Percentiles rank a stretch among this genome's conserved stretches.
Evolutionary conservation across 345 rosid genomes (phyloP).

Genomic region (Populus simonii): DNA sequence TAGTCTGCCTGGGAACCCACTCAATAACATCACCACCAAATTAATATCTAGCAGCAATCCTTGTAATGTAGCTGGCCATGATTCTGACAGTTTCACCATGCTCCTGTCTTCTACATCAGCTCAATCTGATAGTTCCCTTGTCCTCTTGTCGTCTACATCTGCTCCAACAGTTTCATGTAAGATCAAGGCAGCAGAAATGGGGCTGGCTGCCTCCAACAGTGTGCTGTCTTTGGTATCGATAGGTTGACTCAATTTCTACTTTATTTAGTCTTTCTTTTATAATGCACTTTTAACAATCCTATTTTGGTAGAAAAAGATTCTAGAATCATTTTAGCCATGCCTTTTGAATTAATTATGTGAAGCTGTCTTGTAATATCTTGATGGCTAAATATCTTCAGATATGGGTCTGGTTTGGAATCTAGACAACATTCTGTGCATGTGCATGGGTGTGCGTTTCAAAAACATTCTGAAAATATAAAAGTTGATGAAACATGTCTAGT

Average conservation of each 20-base stretch:
- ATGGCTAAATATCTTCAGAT: neutral
- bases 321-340: neutral
- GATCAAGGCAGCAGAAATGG: constrained; percentile 14
- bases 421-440: neutral
- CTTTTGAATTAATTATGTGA: neutral
- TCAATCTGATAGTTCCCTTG: neutral
- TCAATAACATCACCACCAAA: constrained; percentile 11
- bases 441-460: neutral
- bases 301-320: constrained; percentile 9
- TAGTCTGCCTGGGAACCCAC: constrained; percentile 14
- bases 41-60: constrained; percentile 6
- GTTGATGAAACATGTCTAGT: neutral
- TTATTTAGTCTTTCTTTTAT: neutral
- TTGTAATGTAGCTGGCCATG: constrained; percentile 12
- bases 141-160: neutral
- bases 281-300: neutral
- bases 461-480: neutral
- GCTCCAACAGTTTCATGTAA: constrained; percentile 11
- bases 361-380: neutral
- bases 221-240: constrained; percentile 21
- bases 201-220: constrained; percentile 20
- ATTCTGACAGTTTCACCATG: constrained; percentile 16
- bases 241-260: constrained; percentile 27
- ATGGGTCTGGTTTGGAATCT: neutral
- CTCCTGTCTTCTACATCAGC: constrained; percentile 7